A percentile compares a stretch with the other conserved stretches of the same genome.
Conservation (phyloP, 2,329 filamentous ascomycete species). For the Alternaria sp. region DNA sequence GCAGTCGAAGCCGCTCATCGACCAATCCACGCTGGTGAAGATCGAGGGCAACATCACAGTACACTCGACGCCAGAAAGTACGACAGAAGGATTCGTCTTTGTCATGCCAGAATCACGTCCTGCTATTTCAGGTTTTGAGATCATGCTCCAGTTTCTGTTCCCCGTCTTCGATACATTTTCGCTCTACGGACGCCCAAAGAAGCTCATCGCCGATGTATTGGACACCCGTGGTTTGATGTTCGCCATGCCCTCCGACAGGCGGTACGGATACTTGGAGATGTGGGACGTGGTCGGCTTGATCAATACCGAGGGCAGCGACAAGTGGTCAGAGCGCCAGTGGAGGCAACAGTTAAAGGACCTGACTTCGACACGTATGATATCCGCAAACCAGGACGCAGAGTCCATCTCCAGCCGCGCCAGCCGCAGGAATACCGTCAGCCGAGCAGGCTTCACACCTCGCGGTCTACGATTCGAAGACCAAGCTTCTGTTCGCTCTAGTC, state of each 20-base stretch:
- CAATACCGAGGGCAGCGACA: conserved; percentile 75
- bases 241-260: conserved; percentile 87
- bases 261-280: conserved; percentile 90
- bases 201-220: conserved; percentile 84
- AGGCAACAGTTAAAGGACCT: conserved; percentile 86
- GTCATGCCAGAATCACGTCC: conserved; percentile 95
- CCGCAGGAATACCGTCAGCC: conserved; percentile 56
- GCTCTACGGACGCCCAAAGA: conserved; percentile 87
- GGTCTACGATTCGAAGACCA: conserved; percentile 56
- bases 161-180: conserved; percentile 93
- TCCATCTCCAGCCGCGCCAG: conserved; percentile 53
- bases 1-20: conserved; percentile 90
- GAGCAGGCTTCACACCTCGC: conserved; percentile 51
- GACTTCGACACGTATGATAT: conserved; percentile 78
- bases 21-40: conserved; percentile 93
- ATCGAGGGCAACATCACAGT: conserved; percentile 91
- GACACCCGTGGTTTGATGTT: conserved; percentile 96
- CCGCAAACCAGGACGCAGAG: conserved; percentile 35
- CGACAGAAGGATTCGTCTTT: conserved; percentile 93
- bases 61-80: conserved; percentile 77
- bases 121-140: conserved; percentile 94
- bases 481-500: conserved; percentile 54
- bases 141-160: conserved; percentile 90
- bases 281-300: conserved; percentile 85
- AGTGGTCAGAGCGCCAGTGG: conserved; percentile 90